Conservation (phyloP, 2,329 filamentous ascomycete genomes). For the Fusarium papillatum region DNA sequence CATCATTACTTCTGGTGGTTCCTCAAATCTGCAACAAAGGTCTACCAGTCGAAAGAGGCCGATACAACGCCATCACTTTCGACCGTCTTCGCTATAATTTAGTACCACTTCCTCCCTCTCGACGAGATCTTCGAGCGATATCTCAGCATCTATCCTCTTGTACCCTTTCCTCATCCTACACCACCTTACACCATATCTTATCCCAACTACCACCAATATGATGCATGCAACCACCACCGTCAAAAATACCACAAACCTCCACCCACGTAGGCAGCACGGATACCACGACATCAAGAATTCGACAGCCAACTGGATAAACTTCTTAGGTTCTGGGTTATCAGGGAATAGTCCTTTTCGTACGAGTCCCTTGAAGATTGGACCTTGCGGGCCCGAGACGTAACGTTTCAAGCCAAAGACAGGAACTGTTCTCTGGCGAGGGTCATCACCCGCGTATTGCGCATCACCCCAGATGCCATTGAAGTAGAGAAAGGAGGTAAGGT, state of each 20-base stretch:
- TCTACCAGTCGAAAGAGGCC: not conserved
- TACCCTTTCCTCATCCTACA: not conserved
- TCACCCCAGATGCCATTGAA: not conserved
- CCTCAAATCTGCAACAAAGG: too few species aligned
- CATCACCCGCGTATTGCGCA: not conserved
- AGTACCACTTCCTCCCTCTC: conserved; percentile 47
- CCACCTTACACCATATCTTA: not conserved
- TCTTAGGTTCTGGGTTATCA: conserved; percentile 28
- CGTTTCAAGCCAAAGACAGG: not conserved
- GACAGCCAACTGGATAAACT: conserved; percentile 39
- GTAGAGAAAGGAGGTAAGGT: not conserved
- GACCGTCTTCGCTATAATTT: not conserved
- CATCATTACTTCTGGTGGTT: too few species aligned
- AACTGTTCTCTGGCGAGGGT: not conserved
- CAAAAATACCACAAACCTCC: conserved; percentile 43
- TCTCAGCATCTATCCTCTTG: conserved; percentile 3
- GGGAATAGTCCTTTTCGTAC: conserved; percentile 16
- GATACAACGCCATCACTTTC: not conserved
- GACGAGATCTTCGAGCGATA: not conserved
- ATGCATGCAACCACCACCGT: not conserved
- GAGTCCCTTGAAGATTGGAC: not conserved
- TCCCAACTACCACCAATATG: not conserved
- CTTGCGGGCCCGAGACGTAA: not conserved
- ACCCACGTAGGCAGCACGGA: conserved; percentile 47
- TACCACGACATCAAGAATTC: conserved; percentile 44